These are phyloP conservation scores for Xylaria sp. DNA, from an alignment of 2,329 filamentous ascomycete genomes.

Conservation along the genomic window DNA sequence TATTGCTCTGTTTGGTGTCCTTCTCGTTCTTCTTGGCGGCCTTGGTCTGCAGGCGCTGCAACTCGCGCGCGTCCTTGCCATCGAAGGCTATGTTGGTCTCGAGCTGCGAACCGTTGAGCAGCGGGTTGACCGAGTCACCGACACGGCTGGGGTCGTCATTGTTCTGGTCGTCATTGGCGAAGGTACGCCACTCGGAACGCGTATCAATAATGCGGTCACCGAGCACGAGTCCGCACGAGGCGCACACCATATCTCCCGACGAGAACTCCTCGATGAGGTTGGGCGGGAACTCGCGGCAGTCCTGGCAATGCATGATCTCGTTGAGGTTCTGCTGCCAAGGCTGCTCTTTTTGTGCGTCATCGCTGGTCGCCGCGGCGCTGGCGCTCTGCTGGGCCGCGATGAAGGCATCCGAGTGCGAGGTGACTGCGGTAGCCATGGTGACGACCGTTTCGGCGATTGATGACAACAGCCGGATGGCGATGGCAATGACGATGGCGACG, in stretches of 20 bases:
- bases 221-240: constrained; percentile 89
- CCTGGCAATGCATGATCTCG: constrained; percentile 84
- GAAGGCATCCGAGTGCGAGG: constrained; percentile 47
- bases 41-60: constrained; percentile 77
- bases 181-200: constrained; percentile 97
- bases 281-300: constrained; percentile 92
- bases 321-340: constrained; percentile 85
- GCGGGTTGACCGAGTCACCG: constrained; percentile 88
- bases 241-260: constrained; percentile 91
- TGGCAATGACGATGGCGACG: not conserved
- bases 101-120: constrained; percentile 89
- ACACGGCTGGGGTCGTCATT: constrained; percentile 98
- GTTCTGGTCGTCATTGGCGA: constrained; percentile 96
- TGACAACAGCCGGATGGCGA: not conserved
- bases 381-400: constrained; percentile 52
- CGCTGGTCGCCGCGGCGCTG: constrained; percentile 35
- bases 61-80: constrained; percentile 70
- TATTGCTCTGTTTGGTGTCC: constrained; percentile 62
- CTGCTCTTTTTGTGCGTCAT: constrained; percentile 43
- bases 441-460: not conserved
- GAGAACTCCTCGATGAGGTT: constrained; percentile 94
- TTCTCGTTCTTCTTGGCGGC: constrained; percentile 80
- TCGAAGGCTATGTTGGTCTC: constrained; percentile 89
- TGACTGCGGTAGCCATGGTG: constrained; percentile 36
- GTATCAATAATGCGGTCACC: constrained; percentile 93